Base-by-base conservation (phyloP, 495 filamentous ascomycete species). In the Xylaria scruposa region DNA sequence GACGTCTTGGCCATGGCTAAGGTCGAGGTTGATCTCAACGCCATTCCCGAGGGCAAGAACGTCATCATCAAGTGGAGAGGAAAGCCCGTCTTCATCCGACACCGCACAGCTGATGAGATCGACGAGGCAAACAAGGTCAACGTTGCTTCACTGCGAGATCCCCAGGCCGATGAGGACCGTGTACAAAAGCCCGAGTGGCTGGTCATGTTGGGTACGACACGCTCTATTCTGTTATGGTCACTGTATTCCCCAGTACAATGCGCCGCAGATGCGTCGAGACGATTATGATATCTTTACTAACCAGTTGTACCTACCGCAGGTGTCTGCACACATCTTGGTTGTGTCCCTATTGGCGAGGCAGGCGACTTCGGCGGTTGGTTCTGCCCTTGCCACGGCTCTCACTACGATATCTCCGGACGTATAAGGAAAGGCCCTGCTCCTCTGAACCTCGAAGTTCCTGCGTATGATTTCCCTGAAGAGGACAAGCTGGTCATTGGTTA, bases 31-130 rank as follows among this genome's bases (percentile, higher is more conserved):
- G 93, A 97, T 81, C 91, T 99, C 72, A 84, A 86, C 76, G 81
- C 92, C 64, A 98, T 99, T 79, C 96, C 97, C 51, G 95, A 98
- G 88, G 96, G 97, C 89, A 99, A 98, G 92, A 99, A 99, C 85
- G 96, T 98, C 82, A 97, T 98, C 84, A 95, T 99, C 89, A 99
- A 99, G 88, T 99, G 97, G 97, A 92, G 97, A 86, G 97, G 97
- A 80, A 99, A 99, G 91, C 97, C 97, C 82, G 93, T 99, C 83
- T 98, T 99, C 89, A 94, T 99, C 90, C 95, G 97, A 81, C 97
- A 99, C 91, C 94, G 97, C 75, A 99, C 97, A 74, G 81, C 87
- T 76, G 87, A 87, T 72, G 94, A 97, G 85, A 97, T 97, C 85
- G 86, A 91, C 70, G 92, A 95, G 84, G 94, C 94, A 83, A 90